Percentiles rank a stretch among this genome's conserved stretches.
Evolutionary conservation across 257 asterid genomes (phyloP).

Genomic region (Solanum megistacrolobum): DNA sequence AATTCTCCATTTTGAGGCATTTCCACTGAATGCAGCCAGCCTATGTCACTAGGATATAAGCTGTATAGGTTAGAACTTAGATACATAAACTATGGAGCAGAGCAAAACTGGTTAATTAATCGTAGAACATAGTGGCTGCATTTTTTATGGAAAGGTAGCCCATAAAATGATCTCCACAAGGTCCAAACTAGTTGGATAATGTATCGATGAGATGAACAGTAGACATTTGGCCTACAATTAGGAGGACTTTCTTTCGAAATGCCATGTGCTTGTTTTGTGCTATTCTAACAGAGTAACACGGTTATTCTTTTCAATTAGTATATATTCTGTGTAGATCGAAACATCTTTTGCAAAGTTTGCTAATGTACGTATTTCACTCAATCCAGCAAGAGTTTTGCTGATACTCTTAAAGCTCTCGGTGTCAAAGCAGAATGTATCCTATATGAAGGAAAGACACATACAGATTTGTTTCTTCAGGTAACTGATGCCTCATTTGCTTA

Average conservation of each 20-base stretch:
- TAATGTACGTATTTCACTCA: not conserved
- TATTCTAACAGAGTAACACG: not conserved
- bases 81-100: not conserved
- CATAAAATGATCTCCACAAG: not conserved
- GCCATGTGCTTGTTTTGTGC: not conserved
- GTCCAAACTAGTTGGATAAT: not conserved
- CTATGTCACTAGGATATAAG: not conserved
- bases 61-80: not conserved
- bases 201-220: not conserved
- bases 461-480: conserved; percentile 94
- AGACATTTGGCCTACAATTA: not conserved
- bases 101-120: not conserved
- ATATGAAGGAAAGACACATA: conserved; percentile 93
- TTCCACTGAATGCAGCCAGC: not conserved
- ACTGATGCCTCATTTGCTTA: not conserved
- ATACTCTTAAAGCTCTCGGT: conserved; percentile 60
- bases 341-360: not conserved
- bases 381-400: conserved; percentile 67
- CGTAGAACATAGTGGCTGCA: not conserved
- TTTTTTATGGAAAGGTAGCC: not conserved
- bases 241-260: not conserved
- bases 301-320: not conserved
- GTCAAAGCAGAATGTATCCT: conserved; percentile 67
- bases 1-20: not conserved
- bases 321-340: not conserved